phyloP scores from a whole-genome alignment of 176 grass and related monocot species.

The Chloris gayana region DNA sequence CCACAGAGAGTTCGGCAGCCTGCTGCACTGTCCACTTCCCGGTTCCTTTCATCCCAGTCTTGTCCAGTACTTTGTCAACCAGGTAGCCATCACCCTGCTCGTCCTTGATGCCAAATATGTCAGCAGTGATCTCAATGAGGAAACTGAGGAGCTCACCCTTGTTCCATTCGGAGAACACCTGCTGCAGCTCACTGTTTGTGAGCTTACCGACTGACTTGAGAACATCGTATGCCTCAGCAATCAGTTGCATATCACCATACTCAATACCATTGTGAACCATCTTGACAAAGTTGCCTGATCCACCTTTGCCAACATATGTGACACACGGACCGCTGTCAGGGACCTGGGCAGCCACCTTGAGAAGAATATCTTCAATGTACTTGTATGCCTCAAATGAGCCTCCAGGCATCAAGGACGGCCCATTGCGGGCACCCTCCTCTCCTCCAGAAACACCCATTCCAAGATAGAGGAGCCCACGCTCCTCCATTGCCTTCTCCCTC shows the following conservation, averaged over 20 bases:
- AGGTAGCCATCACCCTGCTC: conserved; percentile 68
- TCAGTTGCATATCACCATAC: conserved; percentile 87
- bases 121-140: conserved; percentile 77
- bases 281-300: conserved; percentile 86
- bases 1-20: conserved; percentile 78
- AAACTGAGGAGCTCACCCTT: conserved; percentile 90
- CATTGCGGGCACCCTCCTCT: conserved; percentile 79
- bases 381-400: conserved; percentile 74
- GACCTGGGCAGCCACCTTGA: conserved; percentile 79
- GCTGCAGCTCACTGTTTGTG: conserved; percentile 71
- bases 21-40: conserved; percentile 89
- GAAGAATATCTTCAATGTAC: conserved; percentile 83
- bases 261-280: conserved; percentile 92
- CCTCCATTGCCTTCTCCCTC: conserved; percentile 78
- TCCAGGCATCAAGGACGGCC: conserved; percentile 79
- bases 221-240: conserved; percentile 79
- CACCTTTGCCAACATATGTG: conserved; percentile 75
- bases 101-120: conserved; percentile 83
- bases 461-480: conserved; percentile 73
- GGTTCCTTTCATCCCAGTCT: conserved; percentile 85
- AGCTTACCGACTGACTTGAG: conserved; percentile 78
- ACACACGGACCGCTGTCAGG: conserved; percentile 64
- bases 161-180: conserved; percentile 88
- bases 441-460: conserved; percentile 85
- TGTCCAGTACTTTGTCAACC: conserved; percentile 89